Conservation (phyloP, 805 yeast species). For the Metschnikowia kunwiensis region DNA sequence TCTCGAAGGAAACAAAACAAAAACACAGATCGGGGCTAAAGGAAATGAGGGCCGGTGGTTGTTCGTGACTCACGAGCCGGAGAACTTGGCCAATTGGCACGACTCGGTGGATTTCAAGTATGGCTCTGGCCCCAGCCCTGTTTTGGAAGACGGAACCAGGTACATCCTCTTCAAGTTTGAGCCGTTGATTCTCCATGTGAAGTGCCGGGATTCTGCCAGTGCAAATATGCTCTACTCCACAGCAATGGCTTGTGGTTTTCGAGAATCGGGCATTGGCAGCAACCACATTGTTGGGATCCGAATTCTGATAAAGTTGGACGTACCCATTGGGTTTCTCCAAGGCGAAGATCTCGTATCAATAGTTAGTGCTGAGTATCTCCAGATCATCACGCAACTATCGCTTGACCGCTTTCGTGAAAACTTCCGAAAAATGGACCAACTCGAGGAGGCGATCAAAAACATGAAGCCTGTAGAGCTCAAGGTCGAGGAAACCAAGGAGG, state of each 20-base stretch:
- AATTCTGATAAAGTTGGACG: constrained; percentile 68
- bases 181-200: constrained; percentile 81
- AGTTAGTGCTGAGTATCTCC: constrained; percentile 52
- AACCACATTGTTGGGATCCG: constrained; percentile 77
- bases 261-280: constrained; percentile 84
- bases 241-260: constrained; percentile 82
- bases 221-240: constrained; percentile 63
- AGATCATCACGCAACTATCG: constrained; percentile 52
- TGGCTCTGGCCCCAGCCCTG: constrained; percentile 2
- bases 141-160: constrained; percentile 32
- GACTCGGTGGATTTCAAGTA: constrained; percentile 25
- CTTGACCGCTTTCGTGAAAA: constrained; percentile 67
- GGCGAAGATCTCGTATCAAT: constrained; percentile 34
- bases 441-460: constrained; percentile 42
- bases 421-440: constrained; percentile 48
- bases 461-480: constrained; percentile 19
- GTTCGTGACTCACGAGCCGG: constrained; percentile 67
- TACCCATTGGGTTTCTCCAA: constrained; percentile 64
- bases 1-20: constrained; percentile 62
- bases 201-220: constrained; percentile 57
- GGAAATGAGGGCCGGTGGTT: constrained; percentile 86
- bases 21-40: constrained; percentile 65
- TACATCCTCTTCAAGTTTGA: constrained; percentile 75
- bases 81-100: constrained; percentile 49
- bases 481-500: constrained; percentile 51